Conservation (phyloP, 2,329 filamentous ascomycete genomes). For the Macrophomina phaseolina region DNA sequence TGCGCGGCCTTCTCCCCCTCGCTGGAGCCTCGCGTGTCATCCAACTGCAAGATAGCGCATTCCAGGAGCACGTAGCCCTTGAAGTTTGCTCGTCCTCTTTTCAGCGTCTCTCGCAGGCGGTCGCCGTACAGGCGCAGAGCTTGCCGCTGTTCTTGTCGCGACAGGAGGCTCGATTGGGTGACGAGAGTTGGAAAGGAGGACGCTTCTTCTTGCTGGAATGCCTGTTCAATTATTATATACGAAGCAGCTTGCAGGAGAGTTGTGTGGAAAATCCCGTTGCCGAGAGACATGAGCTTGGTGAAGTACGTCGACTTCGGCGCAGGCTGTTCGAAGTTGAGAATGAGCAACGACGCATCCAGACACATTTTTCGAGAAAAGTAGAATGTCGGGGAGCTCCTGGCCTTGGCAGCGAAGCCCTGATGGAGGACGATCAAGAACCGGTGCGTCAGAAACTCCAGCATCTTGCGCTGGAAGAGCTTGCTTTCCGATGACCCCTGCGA, state of each 20-base stretch:
- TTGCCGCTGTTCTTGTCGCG: neutral
- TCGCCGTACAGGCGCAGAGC: neutral
- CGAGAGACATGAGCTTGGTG: neutral
- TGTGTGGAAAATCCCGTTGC: conserved; percentile 3
- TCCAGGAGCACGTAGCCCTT: conserved; percentile 4
- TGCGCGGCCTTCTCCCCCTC: neutral
- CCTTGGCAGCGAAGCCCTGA: conserved; percentile 53
- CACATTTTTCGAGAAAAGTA: conserved; percentile 58
- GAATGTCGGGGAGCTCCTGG: conserved; percentile 53
- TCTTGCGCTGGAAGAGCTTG: conserved; percentile 53
- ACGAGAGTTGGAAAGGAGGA: neutral
- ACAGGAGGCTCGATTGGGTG: neutral
- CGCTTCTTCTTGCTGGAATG: neutral
- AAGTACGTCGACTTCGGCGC: neutral
- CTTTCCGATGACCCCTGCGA: neutral
- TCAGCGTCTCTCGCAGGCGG: neutral
- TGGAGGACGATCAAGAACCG: conserved; percentile 64
- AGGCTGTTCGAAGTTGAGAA: conserved; percentile 69
- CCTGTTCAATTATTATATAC: neutral
- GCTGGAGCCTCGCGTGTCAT: neutral
- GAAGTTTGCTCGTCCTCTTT: conserved; percentile 8
- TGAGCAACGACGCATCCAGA: conserved; percentile 58
- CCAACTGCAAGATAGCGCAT: neutral
- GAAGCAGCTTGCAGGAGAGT: neutral
- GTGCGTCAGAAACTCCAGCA: conserved; percentile 59